Evolutionary conservation across 2,329 filamentous ascomycete species (phyloP).

Genomic region (Stachybotrys elegans): DNA sequence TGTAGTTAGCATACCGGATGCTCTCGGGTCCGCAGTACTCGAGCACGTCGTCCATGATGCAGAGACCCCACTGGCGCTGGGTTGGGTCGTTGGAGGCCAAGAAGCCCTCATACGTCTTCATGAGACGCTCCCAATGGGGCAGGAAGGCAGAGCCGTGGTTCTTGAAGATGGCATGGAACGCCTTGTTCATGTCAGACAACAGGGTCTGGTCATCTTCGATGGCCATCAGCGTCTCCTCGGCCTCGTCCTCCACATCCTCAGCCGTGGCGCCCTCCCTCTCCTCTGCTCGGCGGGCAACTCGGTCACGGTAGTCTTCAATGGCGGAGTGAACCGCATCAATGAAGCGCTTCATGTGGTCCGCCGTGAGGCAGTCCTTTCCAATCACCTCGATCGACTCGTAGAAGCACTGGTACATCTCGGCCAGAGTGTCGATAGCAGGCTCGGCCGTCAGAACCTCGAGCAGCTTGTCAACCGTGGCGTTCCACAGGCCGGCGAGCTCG

Average conservation of each 20-base stretch:
- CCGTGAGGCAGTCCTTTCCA: conserved; percentile 74
- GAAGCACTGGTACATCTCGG: conserved; percentile 99
- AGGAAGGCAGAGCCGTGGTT: conserved; percentile 85
- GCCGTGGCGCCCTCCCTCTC: conserved; percentile 68
- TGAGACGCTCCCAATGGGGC: conserved; percentile 78
- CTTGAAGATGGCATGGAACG: conserved; percentile 98
- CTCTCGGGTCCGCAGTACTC: conserved; percentile 93
- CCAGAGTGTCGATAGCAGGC: conserved; percentile 90
- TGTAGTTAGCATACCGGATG: conserved; percentile 79
- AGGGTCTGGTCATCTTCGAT: conserved; percentile 97
- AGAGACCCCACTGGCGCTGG: conserved; percentile 97
- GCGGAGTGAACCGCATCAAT: conserved; percentile 81
- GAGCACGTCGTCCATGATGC: conserved; percentile 96
- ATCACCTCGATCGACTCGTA: conserved; percentile 96
- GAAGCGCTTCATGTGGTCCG: conserved; percentile 78
- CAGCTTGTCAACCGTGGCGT: conserved; percentile 78
- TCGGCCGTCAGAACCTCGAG: conserved; percentile 91
- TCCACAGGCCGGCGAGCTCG: conserved; percentile 79
- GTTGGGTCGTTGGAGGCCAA: conserved; percentile 77
- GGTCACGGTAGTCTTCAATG: conserved; percentile 86
- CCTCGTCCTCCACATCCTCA: conserved; percentile 86
- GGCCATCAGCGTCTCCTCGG: conserved; percentile 80
- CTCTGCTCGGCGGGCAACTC: conserved; percentile 77
- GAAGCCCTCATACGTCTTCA: conserved; percentile 81
- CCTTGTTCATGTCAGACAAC: conserved; percentile 99